Base-by-base conservation (phyloP, 2,329 filamentous ascomycete genomes). In the Fusarium sp. region DNA sequence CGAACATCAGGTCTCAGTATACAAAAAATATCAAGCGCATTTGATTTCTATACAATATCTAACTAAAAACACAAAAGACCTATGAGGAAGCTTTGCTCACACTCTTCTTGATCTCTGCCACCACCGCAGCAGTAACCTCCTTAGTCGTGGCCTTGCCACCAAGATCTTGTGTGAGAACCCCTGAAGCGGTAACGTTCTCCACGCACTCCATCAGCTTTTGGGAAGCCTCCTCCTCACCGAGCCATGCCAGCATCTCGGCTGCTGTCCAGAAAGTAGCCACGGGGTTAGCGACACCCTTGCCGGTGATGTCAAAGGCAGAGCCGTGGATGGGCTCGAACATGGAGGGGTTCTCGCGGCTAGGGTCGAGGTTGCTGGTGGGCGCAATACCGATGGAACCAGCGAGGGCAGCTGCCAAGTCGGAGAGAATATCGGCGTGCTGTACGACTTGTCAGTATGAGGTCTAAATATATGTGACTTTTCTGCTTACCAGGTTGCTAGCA, bases 361-460 rank as follows among this genome's bases (percentile, higher is more conserved):
- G 90, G 68, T 92, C 90, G 2, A 92, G 81, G 70, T 92, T 92
- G 49, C 84, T 88, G 0, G 90, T 92, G 5, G 91, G 90, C 5
- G 91, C 91, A 60, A 93, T 92, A 10, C 91, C 90, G 63, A 93
- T 92, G 3, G 87, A 90, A 0, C 91, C 91, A 4, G 90, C 90
- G 8, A 92, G 80, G 1, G 90, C 89, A 15, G 91, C 90, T 7
- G 90, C 91, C 21, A 93, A 81, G 72, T 93, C 91, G 1, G 89
- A 91, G 6, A 93, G 84, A 50, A 92, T 91, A 65, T 92, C 90
- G 7, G 88, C 89, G 64, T 84, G 83, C 65, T 78, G 13, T 1
- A 7, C 24, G 1, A 11, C 0, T 3, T 17, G 19, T 69, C 5
- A 69, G 49, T 38, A 28, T 26, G 13, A 15, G 3, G 3, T 11